Conservation (phyloP, 2,329 filamentous ascomycete species). For the Talaromyces sp. region DNA sequence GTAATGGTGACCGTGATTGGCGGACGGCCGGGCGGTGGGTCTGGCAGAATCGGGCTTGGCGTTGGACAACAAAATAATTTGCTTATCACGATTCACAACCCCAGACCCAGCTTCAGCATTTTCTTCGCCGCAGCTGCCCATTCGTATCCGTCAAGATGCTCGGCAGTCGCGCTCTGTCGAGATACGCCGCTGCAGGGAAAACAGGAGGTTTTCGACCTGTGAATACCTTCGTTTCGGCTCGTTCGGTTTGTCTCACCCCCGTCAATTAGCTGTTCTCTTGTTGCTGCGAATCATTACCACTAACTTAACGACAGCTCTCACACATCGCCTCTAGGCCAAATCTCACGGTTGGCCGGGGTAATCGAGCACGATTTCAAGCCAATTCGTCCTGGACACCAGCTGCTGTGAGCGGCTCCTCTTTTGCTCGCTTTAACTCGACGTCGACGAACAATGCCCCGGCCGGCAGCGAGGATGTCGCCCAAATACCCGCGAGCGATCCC, state of each 20-base stretch:
- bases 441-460: slow-evolving; percentile 18
- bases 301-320: slow-evolving; percentile 28
- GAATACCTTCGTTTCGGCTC: slow-evolving; percentile 31
- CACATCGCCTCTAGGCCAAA: slow-evolving; percentile 25
- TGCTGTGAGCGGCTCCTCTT: slow-evolving; percentile 19
- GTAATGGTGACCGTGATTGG: background rate
- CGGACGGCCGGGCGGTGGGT: slow-evolving; percentile 16
- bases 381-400: slow-evolving; percentile 12
- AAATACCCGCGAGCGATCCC: slow-evolving; percentile 9
- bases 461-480: background rate
- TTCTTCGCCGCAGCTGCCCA: slow-evolving; percentile 1
- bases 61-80: slow-evolving; percentile 15
- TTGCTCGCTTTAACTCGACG: slow-evolving; percentile 36
- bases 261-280: slow-evolving; percentile 3
- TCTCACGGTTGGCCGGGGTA: slow-evolving; percentile 14
- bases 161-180: slow-evolving; percentile 50
- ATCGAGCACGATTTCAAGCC: slow-evolving; percentile 2
- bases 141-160: slow-evolving; percentile 41
- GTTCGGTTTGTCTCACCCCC: slow-evolving; percentile 11
- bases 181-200: slow-evolving; percentile 40
- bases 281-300: slow-evolving; percentile 4
- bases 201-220: slow-evolving; percentile 23
- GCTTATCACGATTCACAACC: background rate
- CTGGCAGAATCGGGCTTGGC: slow-evolving; percentile 32
- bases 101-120: background rate